phyloP scores from a whole-genome alignment of 2,329 filamentous ascomycete species.

The Pyrenophora seminiperda region DNA sequence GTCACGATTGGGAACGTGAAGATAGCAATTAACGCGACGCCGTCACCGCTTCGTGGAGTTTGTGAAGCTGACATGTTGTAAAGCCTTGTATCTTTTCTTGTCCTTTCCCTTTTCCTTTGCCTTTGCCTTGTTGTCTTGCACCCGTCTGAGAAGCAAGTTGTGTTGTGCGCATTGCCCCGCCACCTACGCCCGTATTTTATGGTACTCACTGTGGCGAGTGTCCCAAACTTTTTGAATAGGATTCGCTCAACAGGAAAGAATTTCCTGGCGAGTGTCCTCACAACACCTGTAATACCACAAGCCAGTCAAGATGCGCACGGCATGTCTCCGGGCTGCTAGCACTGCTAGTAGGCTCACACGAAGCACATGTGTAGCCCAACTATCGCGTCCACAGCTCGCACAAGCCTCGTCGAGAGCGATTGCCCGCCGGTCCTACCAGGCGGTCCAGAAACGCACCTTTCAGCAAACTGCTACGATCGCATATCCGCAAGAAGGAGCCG shows the following conservation, averaged over 20 bases:
- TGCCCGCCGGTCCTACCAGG: constrained; percentile 22
- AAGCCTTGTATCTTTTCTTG: background rate
- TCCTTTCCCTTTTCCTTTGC: no score
- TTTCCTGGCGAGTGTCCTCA: constrained; percentile 1
- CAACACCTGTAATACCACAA: background rate
- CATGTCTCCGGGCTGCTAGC: constrained; percentile 41
- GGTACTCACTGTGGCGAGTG: background rate
- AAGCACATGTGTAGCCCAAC: constrained; percentile 25
- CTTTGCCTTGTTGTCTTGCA: no score
- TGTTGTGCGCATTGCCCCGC: background rate
- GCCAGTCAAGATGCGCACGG: constrained; percentile 36
- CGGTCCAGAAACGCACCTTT: constrained; percentile 30
- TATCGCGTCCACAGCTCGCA: constrained; percentile 28
- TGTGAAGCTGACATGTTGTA: no score
- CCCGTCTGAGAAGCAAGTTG: no score
- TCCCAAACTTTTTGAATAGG: constrained; percentile 4
- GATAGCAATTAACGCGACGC: constrained; percentile 1
- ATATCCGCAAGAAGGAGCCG: constrained; percentile 23
- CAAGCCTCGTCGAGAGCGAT: constrained; percentile 23
- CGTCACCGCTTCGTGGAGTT: constrained; percentile 5
- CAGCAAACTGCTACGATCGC: constrained; percentile 27
- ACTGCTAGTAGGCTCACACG: constrained; percentile 35
- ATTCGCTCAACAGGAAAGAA: background rate
- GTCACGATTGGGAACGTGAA: constrained; percentile 3
- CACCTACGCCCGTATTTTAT: constrained; percentile 2